phyloP scores from a whole-genome alignment of 257 asterid genomes.

The Cinchona pubescens region DNA sequence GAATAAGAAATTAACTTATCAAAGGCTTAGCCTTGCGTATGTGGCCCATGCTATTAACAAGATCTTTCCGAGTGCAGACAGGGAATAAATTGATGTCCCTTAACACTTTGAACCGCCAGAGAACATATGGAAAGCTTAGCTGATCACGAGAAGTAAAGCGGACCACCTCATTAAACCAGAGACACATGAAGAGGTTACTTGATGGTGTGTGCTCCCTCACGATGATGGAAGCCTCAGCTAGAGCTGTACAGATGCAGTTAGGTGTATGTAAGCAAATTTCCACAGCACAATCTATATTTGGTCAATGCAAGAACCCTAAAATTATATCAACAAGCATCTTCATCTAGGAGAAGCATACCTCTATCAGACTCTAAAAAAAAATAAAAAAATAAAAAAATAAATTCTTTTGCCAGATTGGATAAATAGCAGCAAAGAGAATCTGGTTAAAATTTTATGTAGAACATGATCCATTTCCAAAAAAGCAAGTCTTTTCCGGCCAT shows the following conservation, averaged over 20 bases:
- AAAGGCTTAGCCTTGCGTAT: conserved; percentile 92
- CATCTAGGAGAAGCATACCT: background rate
- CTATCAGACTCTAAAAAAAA: background rate
- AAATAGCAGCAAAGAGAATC: background rate
- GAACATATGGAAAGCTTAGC: conserved; percentile 87
- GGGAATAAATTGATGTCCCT: conserved; percentile 71
- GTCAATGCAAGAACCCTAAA: background rate
- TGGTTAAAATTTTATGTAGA: background rate
- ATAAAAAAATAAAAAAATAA: background rate
- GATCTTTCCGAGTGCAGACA: conserved; percentile 93
- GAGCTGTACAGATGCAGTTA: conserved; percentile 56
- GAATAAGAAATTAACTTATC: conserved; percentile 31
- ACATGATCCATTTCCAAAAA: background rate
- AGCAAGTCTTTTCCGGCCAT: conserved; percentile 3
- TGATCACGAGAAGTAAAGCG: conserved; percentile 98
- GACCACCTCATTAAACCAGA: conserved; percentile 95
- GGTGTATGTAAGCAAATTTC: background rate
- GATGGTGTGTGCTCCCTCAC: conserved; percentile 83
- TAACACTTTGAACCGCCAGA: conserved; percentile 76
- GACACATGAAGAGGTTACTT: conserved; percentile 75
- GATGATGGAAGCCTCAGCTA: conserved; percentile 94
- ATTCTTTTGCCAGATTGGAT: background rate
- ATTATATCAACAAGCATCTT: background rate
- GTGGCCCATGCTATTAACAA: conserved; percentile 97
- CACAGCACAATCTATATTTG: background rate